Base-by-base conservation (phyloP, 2,329 filamentous ascomycete species). In the Fusarium chlamydosporum region DNA sequence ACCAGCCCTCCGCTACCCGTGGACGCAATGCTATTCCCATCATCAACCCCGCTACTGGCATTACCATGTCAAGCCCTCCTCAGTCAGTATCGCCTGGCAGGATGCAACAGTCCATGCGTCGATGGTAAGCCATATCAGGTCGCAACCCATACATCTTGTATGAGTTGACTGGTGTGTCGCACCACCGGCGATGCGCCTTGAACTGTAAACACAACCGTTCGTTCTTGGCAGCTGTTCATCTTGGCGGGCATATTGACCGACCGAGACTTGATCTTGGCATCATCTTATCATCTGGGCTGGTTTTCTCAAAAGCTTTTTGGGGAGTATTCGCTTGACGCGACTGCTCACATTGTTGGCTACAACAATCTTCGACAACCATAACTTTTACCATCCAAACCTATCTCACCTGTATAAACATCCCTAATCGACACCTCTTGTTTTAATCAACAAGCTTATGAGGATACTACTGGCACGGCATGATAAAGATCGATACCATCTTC, bases 21-120 rank as follows among this genome's bases (percentile, higher is more conserved):
- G 89, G 91, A 61, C 93, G 94, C 81, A 98, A 97, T 80, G 93
- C 96, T 76, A 98, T 98, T 72, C 95, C 95, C 62, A 99, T 99
- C 79, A 93, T 98, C 81, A 97, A 99, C 85, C 96, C 96, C 56
- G 92, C 88, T 73, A 97, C 95, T 59, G 94, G 96, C 76, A 89
- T 94, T 79, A 88, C 89, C 76, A 91, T 97, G 84, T 90, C 93
- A 58, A 97, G 93, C 83, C 95, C 95, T 72, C 93, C 95, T 27
- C 91, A 91, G 41, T 90, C 88, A 63, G 86, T 89, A 43, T 90
- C 88, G 43, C 88, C 88, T 66, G 83, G 83, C 76, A 84, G 87
- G 77, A 85, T 90, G 83, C 86, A 87, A 76, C 85, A 87, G 74
- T 74, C 79, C 55, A 81, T 87, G 68, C 82, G 84, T 67, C 83